A percentile compares a stretch with the other conserved stretches of the same genome.
Evolutionary conservation across 805 yeast species (phyloP).

Genomic region (Lipomyces kockii): DNA sequence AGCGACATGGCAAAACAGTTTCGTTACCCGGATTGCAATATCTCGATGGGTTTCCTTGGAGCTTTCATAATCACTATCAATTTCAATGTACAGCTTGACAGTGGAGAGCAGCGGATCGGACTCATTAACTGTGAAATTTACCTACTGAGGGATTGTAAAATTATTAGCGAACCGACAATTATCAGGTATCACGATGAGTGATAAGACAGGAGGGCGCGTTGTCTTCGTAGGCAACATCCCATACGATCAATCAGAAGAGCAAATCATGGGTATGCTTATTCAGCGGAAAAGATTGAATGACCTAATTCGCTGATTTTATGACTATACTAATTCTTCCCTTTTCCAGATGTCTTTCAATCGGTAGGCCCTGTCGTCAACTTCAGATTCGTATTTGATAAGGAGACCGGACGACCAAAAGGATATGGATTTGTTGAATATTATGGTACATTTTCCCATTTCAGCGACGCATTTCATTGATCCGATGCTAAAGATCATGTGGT

Average conservation of each 20-base stretch:
- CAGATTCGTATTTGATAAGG: constrained; percentile 80
- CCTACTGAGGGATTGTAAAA: not conserved
- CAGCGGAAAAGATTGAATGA: not conserved
- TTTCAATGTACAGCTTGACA: too few relatives aligned
- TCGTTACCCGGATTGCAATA: not conserved
- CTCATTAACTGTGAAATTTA: not conserved
- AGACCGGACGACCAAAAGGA: constrained; percentile 89
- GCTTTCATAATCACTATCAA: not conserved
- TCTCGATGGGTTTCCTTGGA: too few relatives aligned
- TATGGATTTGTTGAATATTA: constrained; percentile 84
- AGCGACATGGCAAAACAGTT: not conserved
- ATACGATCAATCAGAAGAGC: constrained; percentile 91
- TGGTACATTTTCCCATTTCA: constrained; percentile 44
- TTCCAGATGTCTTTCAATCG: constrained; percentile 70
- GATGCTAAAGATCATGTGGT: not conserved
- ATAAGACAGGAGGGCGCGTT: constrained; percentile 23
- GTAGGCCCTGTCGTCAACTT: constrained; percentile 85
- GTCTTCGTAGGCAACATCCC: constrained; percentile 79
- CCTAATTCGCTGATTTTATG: not conserved
- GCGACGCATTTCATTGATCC: not conserved
- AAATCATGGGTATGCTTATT: constrained; percentile 54
- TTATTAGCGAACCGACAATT: constrained; percentile 17
- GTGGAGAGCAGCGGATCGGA: not conserved
- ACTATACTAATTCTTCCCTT: not conserved
- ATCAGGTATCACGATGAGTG: constrained; percentile 18